Evolutionary conservation across 2,329 filamentous ascomycete genomes (phyloP), one percentile per base, ranked within the genome.

Genomic region (Diaporthe sp.): DNA sequence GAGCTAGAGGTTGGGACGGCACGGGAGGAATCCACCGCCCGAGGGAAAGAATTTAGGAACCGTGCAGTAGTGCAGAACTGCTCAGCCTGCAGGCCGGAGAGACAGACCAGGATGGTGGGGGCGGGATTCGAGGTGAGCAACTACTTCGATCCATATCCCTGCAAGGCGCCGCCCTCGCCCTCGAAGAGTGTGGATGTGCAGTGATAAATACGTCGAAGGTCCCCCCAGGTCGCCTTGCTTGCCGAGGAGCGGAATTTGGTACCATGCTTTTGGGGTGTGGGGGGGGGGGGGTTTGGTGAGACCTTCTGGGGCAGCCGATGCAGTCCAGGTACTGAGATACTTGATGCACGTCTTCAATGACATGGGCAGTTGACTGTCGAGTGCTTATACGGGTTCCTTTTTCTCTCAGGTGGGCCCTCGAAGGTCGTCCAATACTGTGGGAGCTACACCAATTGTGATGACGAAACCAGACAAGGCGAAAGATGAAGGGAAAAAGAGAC

Each of bases 1-100:
- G 59, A 27, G n/a, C 32, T 58, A 47, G 25, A 32, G 27, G 25
- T 47, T 47, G 39, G 30, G 22, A 50, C 30, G 44, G 30, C 63
- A 53, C 44, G 44, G 63, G 63, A 53, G 22, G 44, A 53, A 53
- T 10, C 42, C 63, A 68, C 22, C 61, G n/a, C 17, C 61, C 4
- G 30, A 15, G 39, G 68, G 68, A 27, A 37, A 47, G 55, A 44
- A 71, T 39, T 51, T 51, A 51, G 68, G 39, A 71, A 71, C 68
- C 68, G 3, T 71, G 68, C 69, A 61, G 69, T 51, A 70, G 68
- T 25, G 47, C 30, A 27, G 22, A 9, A 27, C 39, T 47, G 39
- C 27, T 63, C 39, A 37, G 63, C 47, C 63, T 68, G 63, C 63
- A 68, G 63, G 63, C 30, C 61, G 30, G 27, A 19, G 25, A 47